phyloP scores from a whole-genome alignment of 2,329 filamentous ascomycete genomes.

The Zalaria obscura region DNA sequence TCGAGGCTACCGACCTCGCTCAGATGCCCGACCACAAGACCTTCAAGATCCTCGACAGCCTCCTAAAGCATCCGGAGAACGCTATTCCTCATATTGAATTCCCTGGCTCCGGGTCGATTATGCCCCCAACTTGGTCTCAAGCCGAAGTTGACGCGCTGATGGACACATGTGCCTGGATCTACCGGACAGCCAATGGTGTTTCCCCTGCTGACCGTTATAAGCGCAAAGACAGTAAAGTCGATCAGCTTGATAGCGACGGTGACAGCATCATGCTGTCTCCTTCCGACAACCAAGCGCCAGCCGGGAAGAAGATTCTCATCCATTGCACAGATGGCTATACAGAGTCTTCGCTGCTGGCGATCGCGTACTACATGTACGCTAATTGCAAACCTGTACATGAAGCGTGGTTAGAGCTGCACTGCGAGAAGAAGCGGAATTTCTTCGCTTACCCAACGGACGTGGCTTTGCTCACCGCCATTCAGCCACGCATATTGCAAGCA shows the following conservation, averaged over 20 bases:
- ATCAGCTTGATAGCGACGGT: constrained; percentile 32
- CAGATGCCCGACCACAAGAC: constrained; percentile 56
- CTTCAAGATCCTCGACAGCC: constrained; percentile 48
- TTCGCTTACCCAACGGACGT: constrained; percentile 93
- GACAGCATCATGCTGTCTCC: constrained; percentile 39
- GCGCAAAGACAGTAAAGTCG: constrained; percentile 29
- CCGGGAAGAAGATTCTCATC: constrained; percentile 61
- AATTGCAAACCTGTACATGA: constrained; percentile 67
- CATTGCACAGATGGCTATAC: constrained; percentile 96
- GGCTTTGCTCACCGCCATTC: constrained; percentile 60
- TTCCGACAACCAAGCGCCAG: constrained; percentile 11
- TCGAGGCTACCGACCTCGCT: constrained; percentile 80
- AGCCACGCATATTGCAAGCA: constrained; percentile 58
- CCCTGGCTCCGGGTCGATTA: constrained; percentile 84
- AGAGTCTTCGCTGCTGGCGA: constrained; percentile 74
- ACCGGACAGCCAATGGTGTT: constrained; percentile 53
- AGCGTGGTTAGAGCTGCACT: constrained; percentile 79
- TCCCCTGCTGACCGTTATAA: constrained; percentile 11
- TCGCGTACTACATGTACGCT: constrained; percentile 89
- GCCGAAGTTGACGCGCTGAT: constrained; percentile 72
- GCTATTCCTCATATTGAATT: constrained; percentile 57
- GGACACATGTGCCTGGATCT: constrained; percentile 81
- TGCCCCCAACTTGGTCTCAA: constrained; percentile 72
- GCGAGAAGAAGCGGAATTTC: constrained; percentile 72
- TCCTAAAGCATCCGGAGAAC: constrained; percentile 22